Evolutionary conservation across 345 rosid genomes (phyloP), one percentile per base, ranked within the genome.

Genomic region (Durio zibethinus): DNA sequence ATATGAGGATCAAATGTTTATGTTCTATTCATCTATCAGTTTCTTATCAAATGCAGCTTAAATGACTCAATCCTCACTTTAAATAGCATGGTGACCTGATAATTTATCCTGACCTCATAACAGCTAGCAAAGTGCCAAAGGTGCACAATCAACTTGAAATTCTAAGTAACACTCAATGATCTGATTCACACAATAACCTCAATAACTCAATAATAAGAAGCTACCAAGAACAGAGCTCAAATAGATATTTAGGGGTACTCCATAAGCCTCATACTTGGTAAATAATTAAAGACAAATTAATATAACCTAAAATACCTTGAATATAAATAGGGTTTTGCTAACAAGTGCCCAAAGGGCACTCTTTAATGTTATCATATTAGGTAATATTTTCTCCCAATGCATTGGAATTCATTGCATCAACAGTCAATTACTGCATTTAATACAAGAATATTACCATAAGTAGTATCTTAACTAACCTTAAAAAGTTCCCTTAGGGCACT

Each of bases 41-140:
- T 71, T 50, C 42, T 50, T 56, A 52, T 67, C 42, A 72, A 73
- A 47, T 14, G n/a, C 36, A 50, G 76, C 42, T 67, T 52, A 78
- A 72, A 42, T 10, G 50, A 67, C 43, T 53, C 74, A 79, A 50
- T 48, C 52, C 14, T n/a, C 31, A 53, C 40, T 43, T 43, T 16
- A 53, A 53, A 18, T 7, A 70, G 35, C n/a, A 20, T 18, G 38
- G 43, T 9, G 52, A 64, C 43, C 57, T 60, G 0, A 72, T n/a
- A 60, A 43, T 33, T 60, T 52, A 52, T 59, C 35, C 40, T 16
- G 14, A 57, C 47, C 8, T 73, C n/a, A 20, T 38, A 54, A 56
- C 69, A 57, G 53, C 68, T n/a, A 54, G 60, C 61, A 33, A 66
- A 67, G 64, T 54, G 27, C 38, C 48, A 57, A 36, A 57, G 62